Evolutionary conservation across 495 filamentous ascomycete species (phyloP), one percentile per base, ranked within the genome.

Genomic region (Hypoxylon crocopeplum): DNA sequence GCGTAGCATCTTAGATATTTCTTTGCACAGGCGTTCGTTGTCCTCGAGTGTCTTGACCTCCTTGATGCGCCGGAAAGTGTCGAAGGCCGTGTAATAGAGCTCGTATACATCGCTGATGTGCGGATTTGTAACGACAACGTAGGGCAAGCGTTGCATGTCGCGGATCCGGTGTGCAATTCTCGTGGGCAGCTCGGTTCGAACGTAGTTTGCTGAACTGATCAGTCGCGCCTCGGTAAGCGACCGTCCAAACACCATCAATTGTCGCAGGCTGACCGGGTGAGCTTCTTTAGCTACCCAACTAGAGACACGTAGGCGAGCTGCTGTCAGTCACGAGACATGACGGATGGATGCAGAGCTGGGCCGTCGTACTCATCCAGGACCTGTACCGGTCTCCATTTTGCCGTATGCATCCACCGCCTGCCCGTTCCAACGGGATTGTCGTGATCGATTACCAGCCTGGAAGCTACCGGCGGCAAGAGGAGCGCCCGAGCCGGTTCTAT

Each of bases 131-230:
- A 98, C 89, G 25, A 97, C 93, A 10, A 95, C 91, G 66, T 96
- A 99, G 15, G 94, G 94, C 36, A 99, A 78, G 50, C 88, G 92
- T 75, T 99, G 95, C 82, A 99, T 98, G 68, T 99, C 93, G 38
- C 95, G 90, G 45, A 99, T 87, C 12, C 94, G 88, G 66, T 99
- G 95, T 20, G 93, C 89, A 51, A 97, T 82, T 54, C 92, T 84
- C n/a, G 89, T 92, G 7, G 94, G 94, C 17, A 98, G 83, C 76
- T 98, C 94, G 4, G 90, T 93, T 30, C 94, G 90, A 34, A 98
- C 91, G 80, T 98, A 98, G 72, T 98, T 98, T 22, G 95, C 95
- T 36, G 92, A 96, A 77, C 88, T 90, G 46, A 98, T 84, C 48
- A 98, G 81, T 51, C 95, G 88, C 15, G 83, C 79, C 72, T 98